phyloP scores from a whole-genome alignment of 139 green algal genomes.

The Picochlorum costavermella region DNA sequence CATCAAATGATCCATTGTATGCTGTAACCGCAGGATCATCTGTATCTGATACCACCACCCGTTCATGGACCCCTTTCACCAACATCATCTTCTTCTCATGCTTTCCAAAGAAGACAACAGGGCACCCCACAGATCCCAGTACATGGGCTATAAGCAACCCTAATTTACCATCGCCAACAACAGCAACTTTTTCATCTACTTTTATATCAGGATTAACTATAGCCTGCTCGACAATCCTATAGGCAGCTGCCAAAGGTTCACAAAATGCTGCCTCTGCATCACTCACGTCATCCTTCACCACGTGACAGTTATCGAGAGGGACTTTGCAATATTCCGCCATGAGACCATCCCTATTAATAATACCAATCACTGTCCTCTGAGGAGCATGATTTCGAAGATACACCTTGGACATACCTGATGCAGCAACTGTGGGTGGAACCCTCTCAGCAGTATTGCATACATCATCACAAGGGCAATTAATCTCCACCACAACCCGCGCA shows the following conservation, averaged over 20 bases:
- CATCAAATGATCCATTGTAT: conserved; percentile 32
- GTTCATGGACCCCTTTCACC: conserved; percentile 21
- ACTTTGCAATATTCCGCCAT: conserved; percentile 52
- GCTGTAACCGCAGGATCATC: neutral
- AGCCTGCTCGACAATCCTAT: conserved; percentile 59
- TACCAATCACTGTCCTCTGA: conserved; percentile 55
- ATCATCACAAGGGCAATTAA: conserved; percentile 49
- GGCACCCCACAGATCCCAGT: neutral
- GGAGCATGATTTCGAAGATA: conserved; percentile 54
- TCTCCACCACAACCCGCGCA: conserved; percentile 55
- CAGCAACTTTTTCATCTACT: conserved; percentile 17
- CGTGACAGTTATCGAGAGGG: conserved; percentile 50
- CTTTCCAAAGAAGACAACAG: conserved; percentile 42
- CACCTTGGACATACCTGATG: conserved; percentile 10
- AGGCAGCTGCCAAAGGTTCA: conserved; percentile 68
- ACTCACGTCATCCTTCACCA: conserved; percentile 43
- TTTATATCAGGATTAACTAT: neutral
- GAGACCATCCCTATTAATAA: conserved; percentile 56
- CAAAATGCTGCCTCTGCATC: conserved; percentile 50
- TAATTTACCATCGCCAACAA: conserved; percentile 64
- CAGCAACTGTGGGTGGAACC: no score
- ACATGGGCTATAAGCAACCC: conserved; percentile 18
- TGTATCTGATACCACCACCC: neutral
- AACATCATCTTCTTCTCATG: conserved; percentile 54
- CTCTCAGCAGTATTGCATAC: no score